Percentiles rank a stretch among this genome's conserved stretches.
phyloP scores from a whole-genome alignment of 805 yeast species.

The Wickerhamomyces hampshirensis region DNA sequence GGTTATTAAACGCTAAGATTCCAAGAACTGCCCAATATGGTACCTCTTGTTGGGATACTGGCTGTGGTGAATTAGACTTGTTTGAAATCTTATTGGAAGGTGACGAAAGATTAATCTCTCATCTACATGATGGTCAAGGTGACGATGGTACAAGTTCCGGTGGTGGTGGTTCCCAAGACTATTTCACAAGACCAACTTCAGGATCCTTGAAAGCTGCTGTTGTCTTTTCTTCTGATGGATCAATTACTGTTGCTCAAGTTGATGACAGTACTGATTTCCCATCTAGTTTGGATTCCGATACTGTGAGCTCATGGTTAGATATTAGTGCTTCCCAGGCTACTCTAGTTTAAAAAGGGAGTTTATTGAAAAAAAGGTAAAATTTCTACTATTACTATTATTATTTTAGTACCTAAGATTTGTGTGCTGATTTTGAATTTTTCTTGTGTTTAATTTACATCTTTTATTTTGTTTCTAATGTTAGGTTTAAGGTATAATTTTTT shows the following conservation, averaged over 20 bases:
- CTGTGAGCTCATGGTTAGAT: constrained; percentile 57
- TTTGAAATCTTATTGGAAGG: constrained; percentile 85
- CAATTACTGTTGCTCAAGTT: constrained; percentile 56
- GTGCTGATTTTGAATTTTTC: background rate
- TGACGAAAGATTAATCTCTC: constrained; percentile 67
- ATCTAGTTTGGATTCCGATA: constrained; percentile 46
- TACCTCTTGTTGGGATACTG: constrained; percentile 90
- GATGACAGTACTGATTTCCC: constrained; percentile 49
- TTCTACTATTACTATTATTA: no score
- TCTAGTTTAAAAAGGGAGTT: constrained; percentile 12
- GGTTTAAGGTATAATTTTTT: no score
- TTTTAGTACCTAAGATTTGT: background rate
- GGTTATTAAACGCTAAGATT: constrained; percentile 92
- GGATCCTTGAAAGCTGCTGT: constrained; percentile 86
- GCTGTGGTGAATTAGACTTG: constrained; percentile 97
- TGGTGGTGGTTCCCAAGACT: constrained; percentile 89
- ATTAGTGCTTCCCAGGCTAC: constrained; percentile 45
- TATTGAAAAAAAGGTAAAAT: no score
- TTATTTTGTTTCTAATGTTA: no score
- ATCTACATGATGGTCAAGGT: constrained; percentile 84
- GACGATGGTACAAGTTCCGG: constrained; percentile 48
- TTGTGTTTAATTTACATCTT: background rate
- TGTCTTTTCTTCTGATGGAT: constrained; percentile 55
- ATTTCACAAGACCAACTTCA: constrained; percentile 78
- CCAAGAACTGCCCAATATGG: constrained; percentile 98